These are phyloP conservation scores for Hypocrella siamensis DNA, from an alignment of 2,329 filamentous ascomycete species.

Conservation along the genomic window DNA sequence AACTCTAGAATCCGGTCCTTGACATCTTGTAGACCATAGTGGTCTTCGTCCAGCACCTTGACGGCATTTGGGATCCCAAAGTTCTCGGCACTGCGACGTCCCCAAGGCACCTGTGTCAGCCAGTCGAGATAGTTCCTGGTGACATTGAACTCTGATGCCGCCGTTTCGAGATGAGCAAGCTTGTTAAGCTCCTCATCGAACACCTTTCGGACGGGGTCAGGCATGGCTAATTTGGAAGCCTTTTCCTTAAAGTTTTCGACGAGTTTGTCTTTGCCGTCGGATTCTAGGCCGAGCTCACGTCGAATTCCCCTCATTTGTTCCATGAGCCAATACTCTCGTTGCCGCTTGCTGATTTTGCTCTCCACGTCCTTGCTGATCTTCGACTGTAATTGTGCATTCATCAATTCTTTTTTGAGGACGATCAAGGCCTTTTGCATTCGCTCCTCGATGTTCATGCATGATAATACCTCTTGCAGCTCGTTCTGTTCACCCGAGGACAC, in stretches of 20 bases:
- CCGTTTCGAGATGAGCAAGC: slow-evolving; percentile 83
- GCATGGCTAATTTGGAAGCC: slow-evolving; percentile 86
- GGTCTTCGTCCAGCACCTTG: slow-evolving; percentile 84
- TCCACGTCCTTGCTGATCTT: slow-evolving; percentile 98
- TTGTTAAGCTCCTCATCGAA: slow-evolving; percentile 99
- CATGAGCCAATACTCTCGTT: slow-evolving; percentile 97
- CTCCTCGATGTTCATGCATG: slow-evolving; percentile 80
- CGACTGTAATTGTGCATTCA: slow-evolving; percentile 92
- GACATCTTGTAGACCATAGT: slow-evolving; percentile 93
- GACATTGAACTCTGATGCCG: slow-evolving; percentile 96
- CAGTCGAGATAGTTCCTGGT: slow-evolving; percentile 97
- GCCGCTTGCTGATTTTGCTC: slow-evolving; percentile 90
- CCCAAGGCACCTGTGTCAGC: slow-evolving; percentile 97
- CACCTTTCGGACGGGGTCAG: slow-evolving; percentile 88
- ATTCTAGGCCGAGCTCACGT: slow-evolving; percentile 88
- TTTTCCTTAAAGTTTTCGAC: slow-evolving; percentile 97
- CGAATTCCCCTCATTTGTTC: slow-evolving; percentile 99
- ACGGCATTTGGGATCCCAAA: slow-evolving; percentile 89
- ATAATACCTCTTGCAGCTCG: slow-evolving; percentile 83
- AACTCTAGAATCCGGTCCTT: slow-evolving; percentile 98
- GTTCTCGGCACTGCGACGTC: slow-evolving; percentile 86
- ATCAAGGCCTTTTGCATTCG: slow-evolving; percentile 81
- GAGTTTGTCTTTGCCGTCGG: slow-evolving; percentile 94
- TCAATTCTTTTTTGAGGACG: slow-evolving; percentile 92
- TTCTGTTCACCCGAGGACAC: slow-evolving; percentile 87